Conservation (phyloP, 2,329 filamentous ascomycete species). For the Paraphoma chrysanthemicola region DNA sequence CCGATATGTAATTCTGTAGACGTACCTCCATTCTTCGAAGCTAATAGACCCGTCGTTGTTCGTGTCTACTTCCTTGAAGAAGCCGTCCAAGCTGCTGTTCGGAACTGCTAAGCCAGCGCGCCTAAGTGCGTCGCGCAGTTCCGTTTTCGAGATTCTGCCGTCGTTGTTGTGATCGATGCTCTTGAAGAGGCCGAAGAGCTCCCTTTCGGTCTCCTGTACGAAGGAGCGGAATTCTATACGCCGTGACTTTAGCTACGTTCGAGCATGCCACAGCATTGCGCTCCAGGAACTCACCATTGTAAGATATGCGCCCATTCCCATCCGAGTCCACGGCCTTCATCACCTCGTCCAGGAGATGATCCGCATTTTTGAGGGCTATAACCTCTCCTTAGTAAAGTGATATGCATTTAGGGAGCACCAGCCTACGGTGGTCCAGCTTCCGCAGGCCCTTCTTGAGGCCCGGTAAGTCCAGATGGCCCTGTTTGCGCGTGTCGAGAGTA, state of each 20-base stretch:
- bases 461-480: constrained; percentile 82
- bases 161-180: constrained; percentile 86
- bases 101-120: constrained; percentile 81
- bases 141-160: constrained; percentile 84
- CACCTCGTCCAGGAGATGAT: constrained; percentile 81
- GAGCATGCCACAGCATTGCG: neutral
- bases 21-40: constrained; percentile 97
- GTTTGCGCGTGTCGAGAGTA: constrained; percentile 76
- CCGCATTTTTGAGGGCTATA: constrained; percentile 85
- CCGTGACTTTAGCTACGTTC: constrained; percentile 20
- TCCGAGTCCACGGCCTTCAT: constrained; percentile 84
- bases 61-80: constrained; percentile 88
- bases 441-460: constrained; percentile 83
- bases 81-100: constrained; percentile 76
- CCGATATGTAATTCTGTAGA: neutral
- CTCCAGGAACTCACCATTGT: constrained; percentile 67
- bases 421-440: constrained; percentile 90
- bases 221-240: constrained; percentile 83
- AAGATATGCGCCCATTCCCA: constrained; percentile 88
- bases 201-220: constrained; percentile 83
- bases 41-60: constrained; percentile 87
- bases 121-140: constrained; percentile 80
- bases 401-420: constrained; percentile 4
- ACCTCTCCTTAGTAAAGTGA: constrained; percentile 27
- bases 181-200: constrained; percentile 82